Evolutionary conservation across 139 green algal species (phyloP).

Genomic region (Volvox reticuliferus): DNA sequence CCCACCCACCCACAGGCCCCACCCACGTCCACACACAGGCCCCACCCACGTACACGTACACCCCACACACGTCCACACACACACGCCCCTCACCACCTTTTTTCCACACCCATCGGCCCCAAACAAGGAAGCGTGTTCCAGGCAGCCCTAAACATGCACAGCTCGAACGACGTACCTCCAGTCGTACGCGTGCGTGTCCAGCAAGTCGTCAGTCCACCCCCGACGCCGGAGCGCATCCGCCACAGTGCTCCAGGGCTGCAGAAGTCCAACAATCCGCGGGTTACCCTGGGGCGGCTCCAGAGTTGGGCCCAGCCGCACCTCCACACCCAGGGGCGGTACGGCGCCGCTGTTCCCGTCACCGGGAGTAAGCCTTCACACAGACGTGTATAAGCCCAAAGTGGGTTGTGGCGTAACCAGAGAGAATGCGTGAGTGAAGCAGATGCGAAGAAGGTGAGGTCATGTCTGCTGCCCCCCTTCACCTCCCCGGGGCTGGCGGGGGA

Average conservation of each 20-base stretch:
- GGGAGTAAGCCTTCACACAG: not conserved
- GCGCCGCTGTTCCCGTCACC: not conserved
- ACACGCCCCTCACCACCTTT: too few species aligned
- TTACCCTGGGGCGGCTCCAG: not conserved
- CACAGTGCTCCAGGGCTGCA: not conserved
- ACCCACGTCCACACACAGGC: too few species aligned
- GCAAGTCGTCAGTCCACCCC: constrained; percentile 12
- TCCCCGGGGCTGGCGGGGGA: too few species aligned
- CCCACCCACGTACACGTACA: too few species aligned
- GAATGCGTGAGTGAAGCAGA: not conserved
- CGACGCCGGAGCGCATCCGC: not conserved
- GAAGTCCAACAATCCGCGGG: not conserved
- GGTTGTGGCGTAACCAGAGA: not conserved
- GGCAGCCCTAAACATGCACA: too few species aligned
- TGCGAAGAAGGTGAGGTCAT: not conserved
- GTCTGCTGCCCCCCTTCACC: not conserved
- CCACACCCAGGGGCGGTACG: constrained; percentile 7
- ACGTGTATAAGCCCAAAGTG: not conserved
- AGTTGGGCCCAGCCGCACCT: not conserved
- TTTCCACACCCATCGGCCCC: too few species aligned
- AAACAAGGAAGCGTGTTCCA: too few species aligned
- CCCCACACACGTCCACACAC: too few species aligned
- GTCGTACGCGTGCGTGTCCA: constrained; percentile 26
- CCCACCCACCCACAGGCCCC: too few species aligned
- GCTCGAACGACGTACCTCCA: not conserved